phyloP scores from a whole-genome alignment of 495 filamentous ascomycete genomes.

The Tuber microsphaerosporum region DNA sequence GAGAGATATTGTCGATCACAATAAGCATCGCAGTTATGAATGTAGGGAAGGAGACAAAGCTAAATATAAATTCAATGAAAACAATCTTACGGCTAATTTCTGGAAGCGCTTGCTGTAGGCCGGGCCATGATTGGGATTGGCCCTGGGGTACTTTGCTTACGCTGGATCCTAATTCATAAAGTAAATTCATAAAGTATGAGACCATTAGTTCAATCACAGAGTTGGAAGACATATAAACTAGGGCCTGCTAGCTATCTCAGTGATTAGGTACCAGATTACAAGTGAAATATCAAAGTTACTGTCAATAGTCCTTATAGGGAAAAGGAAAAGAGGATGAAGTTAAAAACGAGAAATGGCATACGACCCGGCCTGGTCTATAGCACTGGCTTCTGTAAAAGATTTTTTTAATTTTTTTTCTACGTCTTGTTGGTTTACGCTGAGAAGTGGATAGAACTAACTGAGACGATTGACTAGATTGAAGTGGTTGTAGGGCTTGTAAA shows the following conservation, averaged over 20 bases:
- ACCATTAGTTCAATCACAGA: not conserved
- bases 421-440: not conserved
- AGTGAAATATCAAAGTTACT: not conserved
- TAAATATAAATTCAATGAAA: not conserved
- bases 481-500: not conserved
- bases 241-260: not conserved
- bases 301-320: not conserved
- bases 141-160: not conserved
- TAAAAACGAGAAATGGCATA: not conserved
- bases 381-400: not conserved
- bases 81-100: not conserved
- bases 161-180: not conserved
- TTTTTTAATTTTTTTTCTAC: too few relatives aligned
- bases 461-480: not conserved
- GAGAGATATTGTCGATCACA: not conserved
- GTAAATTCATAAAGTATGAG: not conserved
- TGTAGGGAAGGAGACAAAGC: conserved; percentile 1
- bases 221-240: not conserved
- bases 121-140: not conserved
- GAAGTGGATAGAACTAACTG: not conserved
- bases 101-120: not conserved
- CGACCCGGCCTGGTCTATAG: not conserved
- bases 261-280: not conserved
- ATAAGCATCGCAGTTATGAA: conserved; percentile 4
- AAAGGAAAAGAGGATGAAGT: not conserved